A percentile compares a stretch with the other conserved stretches of the same genome.
phyloP scores from a whole-genome alignment of 768 basidiomycete genomes.

The Symmetrospora coprosmae region DNA sequence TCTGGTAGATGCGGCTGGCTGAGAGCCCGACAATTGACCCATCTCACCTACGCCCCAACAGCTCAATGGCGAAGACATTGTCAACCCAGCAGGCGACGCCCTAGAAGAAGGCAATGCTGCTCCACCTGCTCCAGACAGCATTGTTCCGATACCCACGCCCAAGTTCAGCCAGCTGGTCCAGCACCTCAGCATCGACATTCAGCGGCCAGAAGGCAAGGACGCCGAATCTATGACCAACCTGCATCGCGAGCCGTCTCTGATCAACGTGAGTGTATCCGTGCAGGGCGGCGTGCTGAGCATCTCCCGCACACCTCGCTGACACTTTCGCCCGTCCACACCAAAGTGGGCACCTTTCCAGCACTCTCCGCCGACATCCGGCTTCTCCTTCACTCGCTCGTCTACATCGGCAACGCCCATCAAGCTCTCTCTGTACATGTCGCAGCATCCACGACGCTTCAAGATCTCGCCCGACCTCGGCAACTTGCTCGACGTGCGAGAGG shows the following conservation, averaged over 20 bases:
- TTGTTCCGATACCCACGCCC: too few species aligned
- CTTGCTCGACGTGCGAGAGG: not conserved
- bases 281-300: not conserved
- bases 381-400: constrained; percentile 11
- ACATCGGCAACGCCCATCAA: not conserved
- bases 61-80: not conserved
- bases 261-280: not conserved
- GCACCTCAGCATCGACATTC: constrained; percentile 10
- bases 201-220: not conserved
- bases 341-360: constrained; percentile 2
- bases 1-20: not conserved
- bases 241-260: constrained; percentile 3
- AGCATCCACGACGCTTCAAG: constrained; percentile 4
- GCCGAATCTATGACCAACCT: too few species aligned
- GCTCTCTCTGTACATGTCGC: not conserved
- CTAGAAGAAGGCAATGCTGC: too few species aligned
- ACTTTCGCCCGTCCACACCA: not conserved
- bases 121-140: too few species aligned
- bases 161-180: constrained; percentile 18
- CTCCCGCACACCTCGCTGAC: not conserved
- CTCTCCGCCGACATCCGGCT: not conserved
- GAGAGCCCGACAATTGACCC: not conserved
- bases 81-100: too few species aligned
- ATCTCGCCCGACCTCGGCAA: not conserved
- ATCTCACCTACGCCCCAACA: not conserved